Base-by-base conservation (phyloP, 306 rosid genomes). In the Vigna reflexopilosa region DNA sequence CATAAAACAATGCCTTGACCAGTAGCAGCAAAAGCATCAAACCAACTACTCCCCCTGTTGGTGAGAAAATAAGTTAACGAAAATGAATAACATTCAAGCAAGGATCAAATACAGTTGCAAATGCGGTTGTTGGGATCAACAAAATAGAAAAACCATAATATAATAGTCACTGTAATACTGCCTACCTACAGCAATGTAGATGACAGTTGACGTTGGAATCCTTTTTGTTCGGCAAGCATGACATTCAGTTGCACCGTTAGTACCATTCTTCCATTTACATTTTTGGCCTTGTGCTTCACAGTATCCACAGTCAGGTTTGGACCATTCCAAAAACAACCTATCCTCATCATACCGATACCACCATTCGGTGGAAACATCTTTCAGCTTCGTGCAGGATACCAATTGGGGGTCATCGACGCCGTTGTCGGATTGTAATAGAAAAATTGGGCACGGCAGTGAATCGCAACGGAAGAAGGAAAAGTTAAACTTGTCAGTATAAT, bases 401-500 rank as follows among this genome's bases (percentile, higher is more conserved):
- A 82, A 9, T 7, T 49, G 6, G 2, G 61, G 42, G 2, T 19
- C n/a, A n/a, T n/a, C n/a, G n/a, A n/a, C n/a, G n/a, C n/a, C n/a
- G n/a, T n/a, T n/a, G n/a, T n/a, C n/a, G n/a, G n/a, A n/a, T n/a
- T n/a, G n/a, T n/a, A n/a, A n/a, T n/a, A n/a, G 0, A 19, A 5
- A 40, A 73, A 72, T 34, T 11, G 80, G 70, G 19, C 83, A 82
- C 5, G 58, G n/a, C n/a, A 8, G 0, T n/a, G 81, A 69, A 28
- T 67, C 20, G 48, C 85, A 82, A 3, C 16, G 22, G 61, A 77
- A 82, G 79, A 82, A 64, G 19, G 85, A 70, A 44, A 82, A 26
- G 9, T 62, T 17, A 1, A 63, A 71, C 14, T 9, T 38, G n/a
- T n/a, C n/a, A 2, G 26, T 0, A 24, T 24, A 0, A 24, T 24